Evolutionary conservation across 2,329 filamentous ascomycete species (phyloP).

Genomic region (Didymosphaeria variabile): DNA sequence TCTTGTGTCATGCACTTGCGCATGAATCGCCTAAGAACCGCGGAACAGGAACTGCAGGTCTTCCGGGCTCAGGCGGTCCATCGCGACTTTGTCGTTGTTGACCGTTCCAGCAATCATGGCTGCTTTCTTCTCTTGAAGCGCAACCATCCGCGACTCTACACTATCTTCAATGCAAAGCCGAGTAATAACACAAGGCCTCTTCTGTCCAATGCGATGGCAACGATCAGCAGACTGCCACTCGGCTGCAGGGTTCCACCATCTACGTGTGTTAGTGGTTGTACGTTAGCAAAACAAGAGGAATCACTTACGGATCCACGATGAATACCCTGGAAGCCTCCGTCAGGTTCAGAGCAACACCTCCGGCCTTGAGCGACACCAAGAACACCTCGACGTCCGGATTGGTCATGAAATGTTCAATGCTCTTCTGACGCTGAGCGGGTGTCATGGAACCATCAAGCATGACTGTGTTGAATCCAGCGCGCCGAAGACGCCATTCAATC

Average conservation of each 20-base stretch:
- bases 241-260: slow-evolving; percentile 99
- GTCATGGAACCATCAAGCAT: slow-evolving; percentile 99
- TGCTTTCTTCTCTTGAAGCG: slow-evolving; percentile 98
- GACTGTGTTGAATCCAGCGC: slow-evolving; percentile 96
- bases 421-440: slow-evolving; percentile 88
- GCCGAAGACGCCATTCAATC: slow-evolving; percentile 94
- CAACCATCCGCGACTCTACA: slow-evolving; percentile 93
- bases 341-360: slow-evolving; percentile 92
- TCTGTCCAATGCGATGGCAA: slow-evolving; percentile 91
- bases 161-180: slow-evolving; percentile 96
- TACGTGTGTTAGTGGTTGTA: slow-evolving; percentile 51
- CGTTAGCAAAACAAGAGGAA: background rate
- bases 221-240: slow-evolving; percentile 97
- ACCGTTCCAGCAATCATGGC: slow-evolving; percentile 98
- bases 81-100: slow-evolving; percentile 88
- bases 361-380: slow-evolving; percentile 93
- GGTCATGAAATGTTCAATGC: slow-evolving; percentile 96
- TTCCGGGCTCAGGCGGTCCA: slow-evolving; percentile 88
- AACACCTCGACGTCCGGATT: slow-evolving; percentile 96
- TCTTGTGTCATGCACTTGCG: no score
- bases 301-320: slow-evolving; percentile 89
- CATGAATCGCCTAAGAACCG: slow-evolving; percentile 61
- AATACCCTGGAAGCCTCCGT: slow-evolving; percentile 96
- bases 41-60: slow-evolving; percentile 98
- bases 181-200: slow-evolving; percentile 91